Evolutionary conservation across 768 basidiomycete species (phyloP), one percentile per base, ranked within the genome.

Genomic region (Suillus sp.): DNA sequence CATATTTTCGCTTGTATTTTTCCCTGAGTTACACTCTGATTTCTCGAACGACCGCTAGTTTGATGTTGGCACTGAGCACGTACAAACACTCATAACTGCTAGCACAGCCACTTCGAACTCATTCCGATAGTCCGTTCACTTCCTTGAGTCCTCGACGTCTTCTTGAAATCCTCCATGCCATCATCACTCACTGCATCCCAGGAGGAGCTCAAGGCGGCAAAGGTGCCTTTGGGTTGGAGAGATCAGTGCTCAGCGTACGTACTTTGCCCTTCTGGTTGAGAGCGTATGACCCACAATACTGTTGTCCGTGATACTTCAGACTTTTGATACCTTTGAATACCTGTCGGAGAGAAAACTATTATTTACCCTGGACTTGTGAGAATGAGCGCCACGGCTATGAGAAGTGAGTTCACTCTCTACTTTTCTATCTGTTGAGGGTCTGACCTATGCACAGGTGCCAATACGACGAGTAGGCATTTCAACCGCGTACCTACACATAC

Each of bases 281-380:
- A 60, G 35, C 58, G n/a, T 22, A 27, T 57, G 38, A 67, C 61
- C 62, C 35, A 59, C 61, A 45, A 68, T 42, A 66, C 25, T 62
- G 62, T 16, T 37, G 16, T 18, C 16, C 38, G 53, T 62, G 62
- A 30, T 18, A 47, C 32, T 64, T 43, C 69, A 97, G 95, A 61
- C 81, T 96, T 32, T 80, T 96, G 66, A 85, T 97, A 58, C 95
- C 95, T 25, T 80, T 97, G 64, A 96, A 97, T 72, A 78, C 87
- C 66, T 97, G 95, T 77, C 86, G 95, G 69, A 88, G 85, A 75
- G 81, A 92, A 71, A 86, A 85, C 57, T 78, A 78, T 59, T 97
- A 94, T 75, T 75, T 92, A 70, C 89, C 92, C n/a, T 97, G 95
- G 95, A 89, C 95, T 67, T 96, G 95, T 75, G 91, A 94, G 74